These are phyloP conservation scores for Ochetophila trinervis DNA, from an alignment of 306 rosid genomes.

Conservation along the genomic window DNA sequence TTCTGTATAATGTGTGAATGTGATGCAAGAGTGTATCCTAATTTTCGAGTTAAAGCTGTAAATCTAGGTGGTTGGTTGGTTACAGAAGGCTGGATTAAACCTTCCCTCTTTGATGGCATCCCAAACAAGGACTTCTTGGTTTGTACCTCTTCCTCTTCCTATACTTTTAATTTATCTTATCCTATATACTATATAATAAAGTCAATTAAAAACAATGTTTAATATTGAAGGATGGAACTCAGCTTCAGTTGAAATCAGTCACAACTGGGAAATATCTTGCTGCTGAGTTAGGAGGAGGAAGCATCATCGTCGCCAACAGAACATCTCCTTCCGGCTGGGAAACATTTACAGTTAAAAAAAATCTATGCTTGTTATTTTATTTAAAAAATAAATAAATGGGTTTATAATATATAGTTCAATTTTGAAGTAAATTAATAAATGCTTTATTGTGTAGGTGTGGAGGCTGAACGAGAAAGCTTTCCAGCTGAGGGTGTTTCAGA, in stretches of 20 bases:
- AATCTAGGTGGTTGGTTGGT: conserved; percentile 83
- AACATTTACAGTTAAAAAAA: conserved; percentile 39
- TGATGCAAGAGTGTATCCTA: conserved; percentile 16
- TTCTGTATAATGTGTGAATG: conserved; percentile 9
- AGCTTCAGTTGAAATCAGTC: conserved; percentile 59
- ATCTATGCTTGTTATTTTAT: background rate
- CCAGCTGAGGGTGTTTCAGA: conserved; percentile 51
- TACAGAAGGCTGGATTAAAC: conserved; percentile 88
- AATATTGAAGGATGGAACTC: conserved; percentile 57
- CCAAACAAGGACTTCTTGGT: conserved; percentile 77
- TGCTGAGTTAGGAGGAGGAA: conserved; percentile 74
- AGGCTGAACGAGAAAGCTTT: conserved; percentile 52
- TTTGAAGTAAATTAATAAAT: background rate
- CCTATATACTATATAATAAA: background rate
- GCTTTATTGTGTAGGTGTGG: conserved; percentile 50
- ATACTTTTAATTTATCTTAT: background rate
- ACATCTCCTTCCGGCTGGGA: conserved; percentile 66
- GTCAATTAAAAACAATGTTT: background rate
- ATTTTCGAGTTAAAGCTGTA: conserved; percentile 47
- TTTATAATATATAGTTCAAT: no score
- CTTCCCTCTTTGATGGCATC: conserved; percentile 73
- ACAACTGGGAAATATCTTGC: conserved; percentile 49
- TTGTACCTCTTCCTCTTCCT: background rate
- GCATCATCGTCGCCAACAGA: conserved; percentile 66
- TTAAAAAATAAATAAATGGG: background rate